Evolutionary conservation across 257 asterid species (phyloP), one percentile per base, ranked within the genome.

Genomic region (Leptodermis oblonga): DNA sequence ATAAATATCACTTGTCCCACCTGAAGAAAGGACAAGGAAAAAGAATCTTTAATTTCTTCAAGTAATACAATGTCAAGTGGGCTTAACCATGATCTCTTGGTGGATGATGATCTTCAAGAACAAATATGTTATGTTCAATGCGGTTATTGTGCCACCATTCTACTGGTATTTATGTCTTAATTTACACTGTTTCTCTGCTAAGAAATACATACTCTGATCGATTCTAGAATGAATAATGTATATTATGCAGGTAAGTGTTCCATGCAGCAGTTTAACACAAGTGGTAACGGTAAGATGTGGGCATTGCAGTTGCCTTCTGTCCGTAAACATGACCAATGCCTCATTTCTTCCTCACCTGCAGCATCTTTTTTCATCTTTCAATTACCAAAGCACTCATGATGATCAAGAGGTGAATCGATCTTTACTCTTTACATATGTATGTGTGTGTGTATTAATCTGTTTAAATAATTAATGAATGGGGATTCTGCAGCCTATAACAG

Each of bases 221-320:
- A 45, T 31, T 17, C 17, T 45, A 5, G 1, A 11, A 22, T 33
- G 18, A 34, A 14, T 30, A 33, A 43, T n/a, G n/a, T n/a, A n/a
- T n/a, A n/a, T n/a, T n/a, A n/a, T 80, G 70, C 85, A 89, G 98
- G 98, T 92, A 33, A 83, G 80, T 30, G 97, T 89, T 49, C 98
- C 98, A 62, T 77, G 75, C 76, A 83, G 71, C 75, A 83, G 86
- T 79, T 79, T 87, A 53, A 56, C 85, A 30, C 76, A 72, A 84
- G 83, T 74, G 63, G 87, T 87, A 61, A 82, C 85, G n/a, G 92
- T 92, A 31, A 81, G 79, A 78, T 92, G 98, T 65, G 98, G 96
- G 15, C 95, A 87, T 67, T 92, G 97, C 80, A 77, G 75, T 33
- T 72, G 71, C 60, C 81, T 92, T 65, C 86, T 92, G 53, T 82